phyloP scores from a whole-genome alignment of 1,284 basidiomycete genomes.

The Fomes fomentarius region DNA sequence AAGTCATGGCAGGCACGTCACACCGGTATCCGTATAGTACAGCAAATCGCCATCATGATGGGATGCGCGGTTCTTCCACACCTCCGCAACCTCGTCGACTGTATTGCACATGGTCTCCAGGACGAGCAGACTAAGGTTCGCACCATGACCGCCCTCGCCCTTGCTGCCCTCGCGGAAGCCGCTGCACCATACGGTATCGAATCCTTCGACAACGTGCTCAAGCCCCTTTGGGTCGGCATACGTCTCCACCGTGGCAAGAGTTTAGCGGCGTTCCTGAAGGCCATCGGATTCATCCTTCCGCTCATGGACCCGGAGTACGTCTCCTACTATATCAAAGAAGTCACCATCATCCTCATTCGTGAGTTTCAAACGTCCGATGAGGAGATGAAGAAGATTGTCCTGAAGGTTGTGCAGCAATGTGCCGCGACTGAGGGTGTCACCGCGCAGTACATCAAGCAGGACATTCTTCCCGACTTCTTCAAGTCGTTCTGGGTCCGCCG shows the following conservation, averaged over 20 bases:
- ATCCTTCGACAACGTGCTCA: slow-evolving; percentile 97
- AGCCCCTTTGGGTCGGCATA: slow-evolving; percentile 98
- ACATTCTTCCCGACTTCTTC: slow-evolving; percentile 99
- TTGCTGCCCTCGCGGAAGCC: slow-evolving; percentile 97
- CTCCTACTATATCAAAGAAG: slow-evolving; percentile 97
- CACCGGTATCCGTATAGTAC: slow-evolving; percentile 98
- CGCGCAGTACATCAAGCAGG: slow-evolving; percentile 91
- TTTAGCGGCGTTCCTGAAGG: slow-evolving; percentile 97
- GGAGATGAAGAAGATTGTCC: slow-evolving; percentile 99
- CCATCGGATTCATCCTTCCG: slow-evolving; percentile 99
- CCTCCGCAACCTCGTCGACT: slow-evolving; percentile 94
- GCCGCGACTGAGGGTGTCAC: slow-evolving; percentile 97
- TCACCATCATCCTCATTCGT: slow-evolving; percentile 96
- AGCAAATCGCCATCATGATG: slow-evolving; percentile 99
- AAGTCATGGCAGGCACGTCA: slow-evolving; percentile 99
- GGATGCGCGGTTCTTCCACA: slow-evolving; percentile 99
- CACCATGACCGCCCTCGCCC: slow-evolving; percentile 96
- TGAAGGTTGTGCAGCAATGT: slow-evolving; percentile 99
- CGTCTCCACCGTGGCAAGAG: slow-evolving; percentile 98
- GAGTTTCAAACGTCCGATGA: slow-evolving; percentile 99
- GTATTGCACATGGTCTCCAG: slow-evolving; percentile 93
- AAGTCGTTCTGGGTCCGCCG: slow-evolving; percentile 98
- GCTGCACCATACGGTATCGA: slow-evolving; percentile 99
- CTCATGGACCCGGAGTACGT: slow-evolving; percentile 99
- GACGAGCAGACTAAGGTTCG: slow-evolving; percentile 99